Percentiles rank a stretch among this genome's conserved stretches.
These are phyloP conservation scores for Fusarium tuaranense DNA, from an alignment of 2,329 filamentous ascomycete species.

Conservation along the genomic window DNA sequence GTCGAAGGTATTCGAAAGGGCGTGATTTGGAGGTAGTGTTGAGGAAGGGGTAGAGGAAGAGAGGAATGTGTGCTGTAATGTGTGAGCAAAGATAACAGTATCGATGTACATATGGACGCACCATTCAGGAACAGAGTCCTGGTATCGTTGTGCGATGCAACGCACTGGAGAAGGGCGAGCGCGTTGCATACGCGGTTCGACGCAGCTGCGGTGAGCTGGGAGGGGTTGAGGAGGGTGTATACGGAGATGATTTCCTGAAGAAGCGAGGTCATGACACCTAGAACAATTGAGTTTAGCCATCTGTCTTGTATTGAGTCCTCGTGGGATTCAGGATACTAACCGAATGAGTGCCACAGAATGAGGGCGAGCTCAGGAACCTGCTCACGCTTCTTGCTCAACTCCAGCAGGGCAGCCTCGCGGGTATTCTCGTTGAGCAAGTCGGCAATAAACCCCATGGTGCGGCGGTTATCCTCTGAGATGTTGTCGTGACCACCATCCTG, in stretches of 20 bases:
- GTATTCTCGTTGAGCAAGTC: slow-evolving; percentile 90
- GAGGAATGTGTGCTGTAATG: slow-evolving; percentile 86
- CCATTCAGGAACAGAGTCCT: slow-evolving; percentile 93
- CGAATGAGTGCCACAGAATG: slow-evolving; percentile 98
- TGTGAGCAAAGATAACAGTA: slow-evolving; percentile 25
- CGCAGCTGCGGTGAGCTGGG: slow-evolving; percentile 95
- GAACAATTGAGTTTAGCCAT: slow-evolving; percentile 25
- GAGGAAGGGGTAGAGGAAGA: slow-evolving; percentile 97
- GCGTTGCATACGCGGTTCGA: slow-evolving; percentile 98
- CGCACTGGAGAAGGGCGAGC: slow-evolving; percentile 93
- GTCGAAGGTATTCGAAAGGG: slow-evolving; percentile 95
- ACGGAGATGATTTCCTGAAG: slow-evolving; percentile 99
- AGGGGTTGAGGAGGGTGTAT: slow-evolving; percentile 95
- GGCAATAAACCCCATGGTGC: slow-evolving; percentile 93
- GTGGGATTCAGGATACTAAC: slow-evolving; percentile 62
- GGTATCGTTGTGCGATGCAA: slow-evolving; percentile 97
- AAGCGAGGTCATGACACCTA: slow-evolving; percentile 97
- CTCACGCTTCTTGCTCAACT: slow-evolving; percentile 98
- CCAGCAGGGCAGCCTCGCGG: slow-evolving; percentile 89
- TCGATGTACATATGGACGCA: slow-evolving; percentile 56
- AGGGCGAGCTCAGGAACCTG: slow-evolving; percentile 96
- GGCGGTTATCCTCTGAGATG: slow-evolving; percentile 89
- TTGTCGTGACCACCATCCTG: slow-evolving; percentile 72
- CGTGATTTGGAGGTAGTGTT: slow-evolving; percentile 99
- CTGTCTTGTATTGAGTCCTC: slow-evolving; percentile 21